These are phyloP conservation scores for Flaveria sonorensis DNA, from an alignment of 129 eudicot genomes.

Conservation along the genomic window DNA sequence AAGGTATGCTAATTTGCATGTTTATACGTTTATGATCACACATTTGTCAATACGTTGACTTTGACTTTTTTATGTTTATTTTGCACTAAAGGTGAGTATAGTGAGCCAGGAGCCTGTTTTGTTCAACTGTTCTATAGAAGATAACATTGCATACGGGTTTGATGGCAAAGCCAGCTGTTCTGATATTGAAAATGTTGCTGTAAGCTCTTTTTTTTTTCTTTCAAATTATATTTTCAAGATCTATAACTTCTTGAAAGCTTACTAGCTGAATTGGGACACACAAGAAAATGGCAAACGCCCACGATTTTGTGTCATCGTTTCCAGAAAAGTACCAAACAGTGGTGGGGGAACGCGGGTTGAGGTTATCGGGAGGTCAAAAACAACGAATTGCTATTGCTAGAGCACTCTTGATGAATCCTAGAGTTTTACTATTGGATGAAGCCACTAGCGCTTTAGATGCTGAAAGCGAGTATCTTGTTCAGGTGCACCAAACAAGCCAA, in stretches of 20 bases:
- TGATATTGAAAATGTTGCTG: slow-evolving; percentile 41
- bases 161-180: slow-evolving; percentile 45
- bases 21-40: neutral
- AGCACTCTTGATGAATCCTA: slow-evolving; percentile 60
- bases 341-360: slow-evolving; percentile 63
- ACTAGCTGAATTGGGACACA: slow-evolving; percentile 14
- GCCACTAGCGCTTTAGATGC: slow-evolving; percentile 61
- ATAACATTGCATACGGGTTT: slow-evolving; percentile 52
- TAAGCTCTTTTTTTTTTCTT: slow-evolving; percentile 9
- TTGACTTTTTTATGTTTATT: slow-evolving; percentile 19
- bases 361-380: slow-evolving; percentile 61
- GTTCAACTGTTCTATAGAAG: slow-evolving; percentile 56
- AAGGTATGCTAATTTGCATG: slow-evolving; percentile 34
- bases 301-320: slow-evolving; percentile 48
- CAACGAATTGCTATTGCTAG: slow-evolving; percentile 61
- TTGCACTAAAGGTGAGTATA: slow-evolving; percentile 40
- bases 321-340: slow-evolving; percentile 55
- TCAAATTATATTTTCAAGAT: neutral
- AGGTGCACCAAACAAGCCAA: slow-evolving; percentile 35
- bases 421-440: slow-evolving; percentile 54
- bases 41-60: neutral
- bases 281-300: slow-evolving; percentile 63
- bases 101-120: slow-evolving; percentile 64
- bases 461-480: slow-evolving; percentile 51
- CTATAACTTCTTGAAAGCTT: slow-evolving; percentile 10